Conservation (phyloP, 768 basidiomycete species). For the Pleurotus giganteus region DNA sequence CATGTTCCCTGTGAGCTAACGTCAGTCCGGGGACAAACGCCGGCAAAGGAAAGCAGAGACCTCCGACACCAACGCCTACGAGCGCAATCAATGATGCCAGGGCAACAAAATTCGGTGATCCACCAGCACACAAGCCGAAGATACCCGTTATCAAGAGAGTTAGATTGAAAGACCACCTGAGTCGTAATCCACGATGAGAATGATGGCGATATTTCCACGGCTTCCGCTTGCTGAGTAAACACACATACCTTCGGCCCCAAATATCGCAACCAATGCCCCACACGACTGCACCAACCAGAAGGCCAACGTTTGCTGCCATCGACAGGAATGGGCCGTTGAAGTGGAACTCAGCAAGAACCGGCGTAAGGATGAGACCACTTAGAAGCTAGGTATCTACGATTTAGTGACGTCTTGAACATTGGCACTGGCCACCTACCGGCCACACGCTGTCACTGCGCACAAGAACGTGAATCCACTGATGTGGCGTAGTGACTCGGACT, state of each 20-base stretch:
- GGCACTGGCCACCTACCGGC: conserved; percentile 45
- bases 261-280: conserved; percentile 70
- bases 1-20: conserved; percentile 23
- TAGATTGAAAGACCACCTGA: conserved; percentile 62
- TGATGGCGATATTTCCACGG: not conserved
- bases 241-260: conserved; percentile 65
- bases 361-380: conserved; percentile 61
- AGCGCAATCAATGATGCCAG: conserved; percentile 52
- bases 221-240: not conserved
- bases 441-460: conserved; percentile 60
- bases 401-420: not conserved
- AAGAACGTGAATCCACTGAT: not conserved
- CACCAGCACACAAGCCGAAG: conserved; percentile 64
- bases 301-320: conserved; percentile 68
- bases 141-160: conserved; percentile 66
- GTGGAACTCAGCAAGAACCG: conserved; percentile 63
- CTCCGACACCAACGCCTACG: conserved; percentile 70
- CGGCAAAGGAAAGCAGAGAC: conserved; percentile 21
- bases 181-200: not conserved
- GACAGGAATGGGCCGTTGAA: conserved; percentile 61
- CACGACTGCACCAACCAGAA: conserved; percentile 65
- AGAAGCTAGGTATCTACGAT: conserved; percentile 40
- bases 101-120: conserved; percentile 48
- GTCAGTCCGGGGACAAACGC: not conserved
- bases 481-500: conserved; percentile 21